phyloP scores from a whole-genome alignment of 2,329 filamentous ascomycete species.

The Aspergillus pseudoglaucus region DNA sequence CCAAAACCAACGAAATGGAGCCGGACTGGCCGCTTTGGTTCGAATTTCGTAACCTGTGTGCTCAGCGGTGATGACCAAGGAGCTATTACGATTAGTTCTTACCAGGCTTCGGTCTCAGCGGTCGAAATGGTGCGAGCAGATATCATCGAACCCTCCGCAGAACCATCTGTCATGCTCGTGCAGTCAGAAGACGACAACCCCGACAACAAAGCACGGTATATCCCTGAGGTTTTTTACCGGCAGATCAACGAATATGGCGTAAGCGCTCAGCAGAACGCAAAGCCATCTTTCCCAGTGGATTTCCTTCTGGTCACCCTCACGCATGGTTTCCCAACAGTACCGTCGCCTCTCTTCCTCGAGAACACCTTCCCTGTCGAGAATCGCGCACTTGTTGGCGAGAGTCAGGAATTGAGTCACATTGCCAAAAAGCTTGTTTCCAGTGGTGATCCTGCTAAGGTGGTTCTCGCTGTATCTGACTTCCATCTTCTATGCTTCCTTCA shows the following conservation, averaged over 20 bases:
- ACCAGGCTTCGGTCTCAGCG: slow-evolving; percentile 90
- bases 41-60: slow-evolving; percentile 94
- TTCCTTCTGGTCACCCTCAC: slow-evolving; percentile 94
- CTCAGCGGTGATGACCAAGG: slow-evolving; percentile 88
- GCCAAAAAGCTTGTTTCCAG: slow-evolving; percentile 63
- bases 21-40: slow-evolving; percentile 87
- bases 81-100: slow-evolving; percentile 81
- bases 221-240: slow-evolving; percentile 95
- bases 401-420: slow-evolving; percentile 67
- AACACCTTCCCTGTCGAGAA: slow-evolving; percentile 85
- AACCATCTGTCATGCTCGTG: slow-evolving; percentile 89
- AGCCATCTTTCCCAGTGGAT: slow-evolving; percentile 91
- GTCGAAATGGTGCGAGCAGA: slow-evolving; percentile 96
- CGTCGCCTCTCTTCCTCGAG: slow-evolving; percentile 66
- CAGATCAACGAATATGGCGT: slow-evolving; percentile 93
- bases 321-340: slow-evolving; percentile 82
- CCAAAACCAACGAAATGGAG: slow-evolving; percentile 95
- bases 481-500: slow-evolving; percentile 87
- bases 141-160: slow-evolving; percentile 89
- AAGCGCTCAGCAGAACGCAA: slow-evolving; percentile 95
- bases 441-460: slow-evolving; percentile 55
- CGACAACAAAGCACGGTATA: slow-evolving; percentile 69
- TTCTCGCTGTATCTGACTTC: slow-evolving; percentile 78
- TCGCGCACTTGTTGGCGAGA: slow-evolving; percentile 75
- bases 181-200: slow-evolving; percentile 76